Evolutionary conservation across 305 asterid species (phyloP).

Genomic region (Solanum chacoense): DNA sequence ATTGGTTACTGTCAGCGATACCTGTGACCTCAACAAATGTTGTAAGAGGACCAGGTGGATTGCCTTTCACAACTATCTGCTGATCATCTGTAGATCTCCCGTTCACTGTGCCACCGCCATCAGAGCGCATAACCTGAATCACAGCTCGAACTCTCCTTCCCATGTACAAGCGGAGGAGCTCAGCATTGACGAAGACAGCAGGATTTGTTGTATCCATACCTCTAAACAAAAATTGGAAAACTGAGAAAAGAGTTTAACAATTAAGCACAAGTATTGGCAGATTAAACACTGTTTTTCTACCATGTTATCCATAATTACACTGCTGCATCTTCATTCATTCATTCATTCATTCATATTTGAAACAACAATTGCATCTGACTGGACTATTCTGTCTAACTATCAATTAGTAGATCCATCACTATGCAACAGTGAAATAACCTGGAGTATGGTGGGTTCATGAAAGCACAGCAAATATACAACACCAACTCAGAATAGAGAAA

Average conservation of each 20-base stretch:
- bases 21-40: constrained; percentile 86
- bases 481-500: neutral
- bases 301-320: neutral
- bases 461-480: neutral
- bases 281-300: neutral
- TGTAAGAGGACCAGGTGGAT: constrained; percentile 51
- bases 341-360: neutral
- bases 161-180: constrained; percentile 48
- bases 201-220: constrained; percentile 82
- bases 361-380: neutral
- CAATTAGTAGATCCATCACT: neutral
- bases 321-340: neutral
- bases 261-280: neutral
- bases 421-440: neutral
- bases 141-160: constrained; percentile 83
- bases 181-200: constrained; percentile 81
- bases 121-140: constrained; percentile 67
- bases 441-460: neutral
- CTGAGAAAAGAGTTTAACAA: neutral
- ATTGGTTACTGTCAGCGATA: constrained; percentile 57
- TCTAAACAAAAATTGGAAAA: neutral
- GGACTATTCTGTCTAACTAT: neutral
- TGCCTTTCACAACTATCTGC: constrained; percentile 58
- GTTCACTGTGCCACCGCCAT: constrained; percentile 51
- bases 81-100: constrained; percentile 85